These are phyloP conservation scores for Plasmodium vinckei DNA, from an alignment of 169 alveolate species.

Conservation along the genomic window DNA sequence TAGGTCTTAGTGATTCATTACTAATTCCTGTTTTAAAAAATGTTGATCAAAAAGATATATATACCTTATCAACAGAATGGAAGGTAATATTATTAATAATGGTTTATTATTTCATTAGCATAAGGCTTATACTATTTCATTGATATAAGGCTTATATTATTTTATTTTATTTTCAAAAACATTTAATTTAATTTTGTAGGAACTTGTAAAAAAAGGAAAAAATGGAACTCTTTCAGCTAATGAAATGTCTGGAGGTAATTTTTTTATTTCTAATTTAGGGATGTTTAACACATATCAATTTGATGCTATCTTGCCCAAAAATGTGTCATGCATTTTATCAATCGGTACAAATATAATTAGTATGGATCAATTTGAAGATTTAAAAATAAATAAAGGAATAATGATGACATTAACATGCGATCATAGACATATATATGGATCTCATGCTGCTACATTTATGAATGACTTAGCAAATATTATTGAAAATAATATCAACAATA, in stretches of 20 bases:
- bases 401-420: constrained; percentile 91
- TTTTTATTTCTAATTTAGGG: constrained; percentile 91
- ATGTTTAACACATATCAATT: constrained; percentile 90
- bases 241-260: constrained; percentile 90
- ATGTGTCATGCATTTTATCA: constrained; percentile 90
- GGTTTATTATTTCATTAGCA: background rate
- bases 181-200: constrained; percentile 73
- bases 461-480: constrained; percentile 64
- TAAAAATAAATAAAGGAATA: constrained; percentile 82
- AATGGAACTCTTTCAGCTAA: constrained; percentile 83
- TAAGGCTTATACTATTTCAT: background rate
- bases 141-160: background rate
- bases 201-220: constrained; percentile 89
- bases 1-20: constrained; percentile 76
- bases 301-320: constrained; percentile 90
- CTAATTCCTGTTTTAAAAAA: constrained; percentile 79
- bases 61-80: constrained; percentile 79
- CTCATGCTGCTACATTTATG: constrained; percentile 92
- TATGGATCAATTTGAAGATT: constrained; percentile 77
- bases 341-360: constrained; percentile 85
- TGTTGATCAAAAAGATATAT: constrained; percentile 62
- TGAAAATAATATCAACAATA: constrained; percentile 42
- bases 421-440: constrained; percentile 93
- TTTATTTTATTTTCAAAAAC: background rate
- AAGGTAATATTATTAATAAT: constrained; percentile 12